Base-by-base conservation (phyloP, 2,329 filamentous ascomycete species). In the Fusarium pseudocircinatum region DNA sequence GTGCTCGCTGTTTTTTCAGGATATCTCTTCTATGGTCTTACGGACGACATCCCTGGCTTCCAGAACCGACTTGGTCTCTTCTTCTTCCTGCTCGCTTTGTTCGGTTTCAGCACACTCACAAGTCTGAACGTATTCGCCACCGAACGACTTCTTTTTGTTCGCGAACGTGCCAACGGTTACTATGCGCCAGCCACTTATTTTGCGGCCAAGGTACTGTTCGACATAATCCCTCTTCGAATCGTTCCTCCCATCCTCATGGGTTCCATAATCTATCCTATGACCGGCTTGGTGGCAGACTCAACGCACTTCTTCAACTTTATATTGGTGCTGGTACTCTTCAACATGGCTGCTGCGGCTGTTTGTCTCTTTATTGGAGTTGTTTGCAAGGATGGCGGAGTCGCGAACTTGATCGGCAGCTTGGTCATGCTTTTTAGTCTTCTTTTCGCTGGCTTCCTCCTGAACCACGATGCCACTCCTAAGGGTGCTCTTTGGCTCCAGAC, bases 361-460 rank as follows among this genome's bases (percentile, higher is more conserved):
- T 98, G 95, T 81, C 87, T 99, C 13, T 98, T 98, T 81, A 97
- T 99, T 76, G 96, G 96, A 73, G 97, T 99, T 68, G 89, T 98
- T 13, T 97, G 97, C 87, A 94, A 93, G 78, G 96, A 99, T 78
- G 90, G 90, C 37, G 93, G 95, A 42, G 95, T 99, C 5, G 96
- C 96, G 57, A 98, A 97, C 82, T 83, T 99, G 72, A 93, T 99
- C 67, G 96, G 96, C 60, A 97, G 95, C 77, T 84, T 99, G 77
- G 94, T 98, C 57, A 99, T 99, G 96, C 87, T 99, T 14, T 99
- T 99, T 87, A 97, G 94, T 80, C 85, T 99, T 69, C 88, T 99
- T 15, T 98, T 99, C 82, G 96, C 95, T 2, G 96, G 96, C 64
- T 91, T 99, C 67, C 87, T 99, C 64, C 89, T 99, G 69, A 99